phyloP scores from a whole-genome alignment of 805 yeast genomes.

The Lachancea cidri region DNA sequence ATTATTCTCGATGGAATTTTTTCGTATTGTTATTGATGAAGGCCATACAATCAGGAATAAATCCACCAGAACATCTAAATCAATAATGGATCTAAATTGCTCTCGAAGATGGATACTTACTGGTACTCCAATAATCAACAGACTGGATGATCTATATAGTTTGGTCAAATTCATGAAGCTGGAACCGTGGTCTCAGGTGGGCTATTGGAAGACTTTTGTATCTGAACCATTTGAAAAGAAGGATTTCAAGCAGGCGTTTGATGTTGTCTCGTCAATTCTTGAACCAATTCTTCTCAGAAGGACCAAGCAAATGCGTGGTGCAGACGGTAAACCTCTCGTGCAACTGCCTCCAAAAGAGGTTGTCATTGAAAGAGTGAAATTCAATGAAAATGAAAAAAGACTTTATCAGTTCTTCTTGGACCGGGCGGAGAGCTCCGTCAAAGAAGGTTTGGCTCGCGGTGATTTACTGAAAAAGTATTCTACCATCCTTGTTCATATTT shows the following conservation, averaged over 20 bases:
- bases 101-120: conserved; percentile 78
- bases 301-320: conserved; percentile 77
- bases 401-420: conserved; percentile 66
- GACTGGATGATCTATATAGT: conserved; percentile 81
- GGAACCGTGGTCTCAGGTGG: conserved; percentile 86
- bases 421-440: conserved; percentile 59
- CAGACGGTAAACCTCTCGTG: conserved; percentile 68
- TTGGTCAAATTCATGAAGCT: conserved; percentile 65
- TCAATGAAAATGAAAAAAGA: conserved; percentile 59
- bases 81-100: conserved; percentile 62
- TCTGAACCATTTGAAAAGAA: conserved; percentile 77
- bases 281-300: conserved; percentile 81
- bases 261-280: conserved; percentile 76
- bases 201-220: conserved; percentile 83
- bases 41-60: conserved; percentile 86
- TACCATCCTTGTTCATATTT: conserved; percentile 73
- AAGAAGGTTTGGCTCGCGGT: conserved; percentile 57
- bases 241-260: conserved; percentile 65
- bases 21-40: conserved; percentile 78
- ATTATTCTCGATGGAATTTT: conserved; percentile 64
- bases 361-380: conserved; percentile 57
- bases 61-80: conserved; percentile 70
- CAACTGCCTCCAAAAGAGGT: conserved; percentile 73
- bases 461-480: conserved; percentile 67
- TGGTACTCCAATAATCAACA: conserved; percentile 88